phyloP scores from a whole-genome alignment of 352 stramenopile genomes.

The Globisporangium solare region DNA sequence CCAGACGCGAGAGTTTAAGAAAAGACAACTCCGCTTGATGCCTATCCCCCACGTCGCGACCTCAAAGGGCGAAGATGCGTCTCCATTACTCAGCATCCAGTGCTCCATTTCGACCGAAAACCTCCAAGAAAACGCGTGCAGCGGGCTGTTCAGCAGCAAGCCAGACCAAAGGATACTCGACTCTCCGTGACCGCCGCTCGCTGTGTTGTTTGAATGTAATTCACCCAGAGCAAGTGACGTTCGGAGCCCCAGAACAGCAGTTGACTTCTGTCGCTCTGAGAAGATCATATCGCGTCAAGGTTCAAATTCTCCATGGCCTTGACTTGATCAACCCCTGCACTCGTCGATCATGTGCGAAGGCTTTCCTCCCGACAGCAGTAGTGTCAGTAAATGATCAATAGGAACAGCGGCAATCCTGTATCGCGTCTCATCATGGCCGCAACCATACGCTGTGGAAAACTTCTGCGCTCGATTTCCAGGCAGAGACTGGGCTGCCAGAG shows the following conservation, averaged over 20 bases:
- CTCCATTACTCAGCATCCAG: neutral
- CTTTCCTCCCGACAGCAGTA: slow-evolving; percentile 9
- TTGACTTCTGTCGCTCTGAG: neutral
- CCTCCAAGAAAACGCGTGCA: neutral
- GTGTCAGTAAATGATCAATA: neutral
- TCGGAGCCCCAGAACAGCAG: neutral
- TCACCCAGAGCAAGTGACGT: neutral
- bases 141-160: no score
- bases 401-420: slow-evolving; percentile 7
- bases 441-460: slow-evolving; percentile 35
- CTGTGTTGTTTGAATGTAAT: neutral
- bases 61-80: neutral
- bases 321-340: slow-evolving; percentile 10
- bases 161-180: neutral
- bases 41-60: neutral
- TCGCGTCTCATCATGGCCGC: slow-evolving; percentile 22
- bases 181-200: neutral
- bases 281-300: neutral
- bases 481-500: neutral
- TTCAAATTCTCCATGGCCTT: slow-evolving; percentile 12
- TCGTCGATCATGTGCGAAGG: neutral
- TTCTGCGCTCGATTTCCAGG: slow-evolving; percentile 11
- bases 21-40: neutral
- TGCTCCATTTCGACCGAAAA: neutral
- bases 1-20: no score